Evolutionary conservation across 2,329 filamentous ascomycete genomes (phyloP), one percentile per base, ranked within the genome.

Genomic region (Aspergillus eucalypticola): DNA sequence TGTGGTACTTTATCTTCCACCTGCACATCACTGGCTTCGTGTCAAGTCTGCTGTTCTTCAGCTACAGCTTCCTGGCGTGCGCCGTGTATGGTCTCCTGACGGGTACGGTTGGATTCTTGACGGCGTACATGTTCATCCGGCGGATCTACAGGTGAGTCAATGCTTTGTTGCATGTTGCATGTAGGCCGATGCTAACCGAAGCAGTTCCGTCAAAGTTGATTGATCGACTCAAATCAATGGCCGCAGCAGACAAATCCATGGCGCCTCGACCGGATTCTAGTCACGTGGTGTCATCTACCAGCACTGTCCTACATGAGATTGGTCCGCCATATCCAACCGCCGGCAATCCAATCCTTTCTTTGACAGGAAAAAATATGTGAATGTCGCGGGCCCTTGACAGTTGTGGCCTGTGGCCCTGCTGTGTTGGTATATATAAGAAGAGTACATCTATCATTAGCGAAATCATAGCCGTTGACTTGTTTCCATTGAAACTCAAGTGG

Each of bases 91-190:
- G 89, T 1, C 79, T 96, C 53, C 78, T 95, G 64, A 92, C 88
- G 8, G 92, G 92, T 23, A 96, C 92, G 0, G 85, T 96, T 57
- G 92, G 92, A 2, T 96, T 96, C 75, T 75, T 96, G 76, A 88
- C 90, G 42, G 89, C 90, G 5, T 96, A 95, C 78, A 85, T 88
- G 1, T 96, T 96, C 80, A 86, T 96, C 58, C 82, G 90, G 71
- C 86, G 88, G 72, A 92, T 96, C 71, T 96, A 95, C 74, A 86
- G 86, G 87, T 91, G 74, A 79, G 86, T 57, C 25, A 23, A 35
- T 58, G 42, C 27, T n/a, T 17, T 29, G 27, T 39, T 56, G 8
- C 2, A 1, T 29, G 27, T 39, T 56, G 8, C 2, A 1, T 8
- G 21, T 38, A 3, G 1, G 2, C 19, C 6, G 35, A 29, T 46